A percentile compares a stretch with the other conserved stretches of the same genome.
phyloP scores from a whole-genome alignment of 139 green algal genomes.

The Trebouxia sp. region DNA sequence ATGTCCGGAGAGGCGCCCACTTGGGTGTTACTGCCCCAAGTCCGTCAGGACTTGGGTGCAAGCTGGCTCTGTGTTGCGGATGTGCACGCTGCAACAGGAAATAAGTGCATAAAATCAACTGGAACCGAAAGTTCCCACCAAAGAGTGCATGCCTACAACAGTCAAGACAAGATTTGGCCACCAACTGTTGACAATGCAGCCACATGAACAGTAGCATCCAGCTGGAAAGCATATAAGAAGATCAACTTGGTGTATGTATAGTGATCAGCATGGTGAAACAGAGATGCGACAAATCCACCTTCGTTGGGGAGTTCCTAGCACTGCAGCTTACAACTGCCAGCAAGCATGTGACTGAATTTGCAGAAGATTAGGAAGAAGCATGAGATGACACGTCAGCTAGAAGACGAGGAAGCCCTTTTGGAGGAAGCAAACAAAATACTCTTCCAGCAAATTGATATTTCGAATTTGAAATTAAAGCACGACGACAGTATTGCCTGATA shows the following conservation, averaged over 20 bases:
- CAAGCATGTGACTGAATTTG: not conserved
- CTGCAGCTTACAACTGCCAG: not conserved
- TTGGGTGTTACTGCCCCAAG: not conserved
- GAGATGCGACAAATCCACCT: not conserved
- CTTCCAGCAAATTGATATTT: not conserved
- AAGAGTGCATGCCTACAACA: slow-evolving; percentile 22
- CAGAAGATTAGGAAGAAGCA: not conserved
- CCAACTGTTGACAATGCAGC: slow-evolving; percentile 25
- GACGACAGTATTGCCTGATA: slow-evolving; percentile 6
- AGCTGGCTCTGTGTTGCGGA: slow-evolving; percentile 11
- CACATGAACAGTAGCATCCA: slow-evolving; percentile 20
- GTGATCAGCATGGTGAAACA: not conserved
- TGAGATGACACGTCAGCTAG: not conserved
- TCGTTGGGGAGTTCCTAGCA: not conserved
- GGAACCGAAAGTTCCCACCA: slow-evolving; percentile 23
- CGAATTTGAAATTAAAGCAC: slow-evolving; percentile 9
- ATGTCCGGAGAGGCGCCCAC: not conserved
- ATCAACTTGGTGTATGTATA: slow-evolving; percentile 7
- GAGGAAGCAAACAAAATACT: not conserved
- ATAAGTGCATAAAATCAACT: slow-evolving; percentile 26
- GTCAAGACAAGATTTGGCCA: slow-evolving; percentile 26
- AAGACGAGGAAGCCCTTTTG: not conserved
- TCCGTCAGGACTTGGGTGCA: not conserved
- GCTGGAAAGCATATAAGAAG: slow-evolving; percentile 23
- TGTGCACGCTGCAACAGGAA: slow-evolving; percentile 23